A percentile compares a stretch with the other conserved stretches of the same genome.
phyloP scores from a whole-genome alignment of 495 filamentous ascomycete species.

The Neurospora sp. region DNA sequence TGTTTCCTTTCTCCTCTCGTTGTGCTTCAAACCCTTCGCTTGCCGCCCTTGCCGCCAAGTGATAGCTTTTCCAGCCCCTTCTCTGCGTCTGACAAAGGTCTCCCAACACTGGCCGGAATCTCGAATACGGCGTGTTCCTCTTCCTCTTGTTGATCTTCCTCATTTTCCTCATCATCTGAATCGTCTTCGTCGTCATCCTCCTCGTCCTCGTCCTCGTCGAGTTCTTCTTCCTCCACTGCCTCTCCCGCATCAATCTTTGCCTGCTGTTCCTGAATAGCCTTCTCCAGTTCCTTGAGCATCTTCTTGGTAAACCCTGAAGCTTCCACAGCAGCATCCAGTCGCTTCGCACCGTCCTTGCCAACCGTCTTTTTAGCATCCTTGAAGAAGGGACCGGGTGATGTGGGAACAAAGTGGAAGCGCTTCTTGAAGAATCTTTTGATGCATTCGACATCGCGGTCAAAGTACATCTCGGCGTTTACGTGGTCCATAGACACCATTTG shows the following conservation, averaged over 20 bases:
- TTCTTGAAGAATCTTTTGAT: constrained; percentile 87
- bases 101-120: neutral
- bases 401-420: constrained; percentile 77
- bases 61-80: neutral
- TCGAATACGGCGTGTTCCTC: neutral
- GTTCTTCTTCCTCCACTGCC: constrained; percentile 16
- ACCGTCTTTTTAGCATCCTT: constrained; percentile 70
- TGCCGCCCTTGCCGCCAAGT: neutral
- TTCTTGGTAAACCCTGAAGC: constrained; percentile 94
- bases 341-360: constrained; percentile 48
- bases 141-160: neutral
- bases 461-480: constrained; percentile 85
- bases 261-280: constrained; percentile 65
- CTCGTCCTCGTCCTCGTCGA: constrained; percentile 7
- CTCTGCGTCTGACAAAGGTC: neutral
- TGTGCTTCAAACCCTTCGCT: neutral
- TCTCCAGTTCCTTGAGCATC: constrained; percentile 85
- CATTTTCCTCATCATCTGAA: neutral
- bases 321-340: constrained; percentile 80
- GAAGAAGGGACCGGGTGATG: constrained; percentile 76
- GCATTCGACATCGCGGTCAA: constrained; percentile 88
- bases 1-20: neutral
- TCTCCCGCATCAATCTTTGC: constrained; percentile 24
- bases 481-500: constrained; percentile 98
- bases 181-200: constrained; percentile 2